Percentiles rank a stretch among this genome's conserved stretches.
phyloP scores from a whole-genome alignment of 2,329 filamentous ascomycete genomes.

The Lachnellula willkommii region DNA sequence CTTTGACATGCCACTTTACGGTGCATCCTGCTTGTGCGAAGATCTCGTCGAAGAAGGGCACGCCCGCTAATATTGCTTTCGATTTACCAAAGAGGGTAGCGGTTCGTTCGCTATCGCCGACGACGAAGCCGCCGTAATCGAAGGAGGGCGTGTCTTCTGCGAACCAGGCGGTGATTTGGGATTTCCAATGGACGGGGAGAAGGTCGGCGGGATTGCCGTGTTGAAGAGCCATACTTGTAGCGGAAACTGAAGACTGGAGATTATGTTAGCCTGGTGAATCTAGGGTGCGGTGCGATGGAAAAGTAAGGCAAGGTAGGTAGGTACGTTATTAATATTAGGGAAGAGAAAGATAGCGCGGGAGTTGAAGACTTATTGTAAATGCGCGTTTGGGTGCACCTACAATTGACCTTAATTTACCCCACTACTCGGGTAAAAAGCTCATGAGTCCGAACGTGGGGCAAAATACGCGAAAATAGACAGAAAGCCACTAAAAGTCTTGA shows the following conservation, averaged over 20 bases:
- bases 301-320: too few relatives aligned
- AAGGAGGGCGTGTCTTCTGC: slow-evolving; percentile 95
- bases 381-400: too few relatives aligned
- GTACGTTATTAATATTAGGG: too few relatives aligned
- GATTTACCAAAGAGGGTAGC: slow-evolving; percentile 66
- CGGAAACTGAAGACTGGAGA: too few relatives aligned
- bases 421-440: too few relatives aligned
- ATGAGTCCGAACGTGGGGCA: too few relatives aligned
- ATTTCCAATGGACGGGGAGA: slow-evolving; percentile 79
- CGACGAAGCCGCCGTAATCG: slow-evolving; percentile 96
- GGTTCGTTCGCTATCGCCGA: slow-evolving; percentile 62
- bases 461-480: too few relatives aligned
- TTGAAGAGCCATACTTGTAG: slow-evolving; percentile 25
- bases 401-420: too few relatives aligned
- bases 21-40: slow-evolving; percentile 84
- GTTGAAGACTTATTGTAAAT: too few relatives aligned
- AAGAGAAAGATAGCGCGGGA: too few relatives aligned
- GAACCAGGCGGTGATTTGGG: slow-evolving; percentile 75
- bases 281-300: not conserved
- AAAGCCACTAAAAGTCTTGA: too few relatives aligned
- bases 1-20: slow-evolving; percentile 80
- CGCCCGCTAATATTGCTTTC: slow-evolving; percentile 78
- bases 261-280: not conserved
- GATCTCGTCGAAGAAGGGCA: slow-evolving; percentile 93
- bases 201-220: slow-evolving; percentile 64